Percentiles rank a stretch among this genome's conserved stretches.
These are phyloP conservation scores for Aureobasidium sp. DNA, from an alignment of 2,329 filamentous ascomycete genomes.

Conservation along the genomic window DNA sequence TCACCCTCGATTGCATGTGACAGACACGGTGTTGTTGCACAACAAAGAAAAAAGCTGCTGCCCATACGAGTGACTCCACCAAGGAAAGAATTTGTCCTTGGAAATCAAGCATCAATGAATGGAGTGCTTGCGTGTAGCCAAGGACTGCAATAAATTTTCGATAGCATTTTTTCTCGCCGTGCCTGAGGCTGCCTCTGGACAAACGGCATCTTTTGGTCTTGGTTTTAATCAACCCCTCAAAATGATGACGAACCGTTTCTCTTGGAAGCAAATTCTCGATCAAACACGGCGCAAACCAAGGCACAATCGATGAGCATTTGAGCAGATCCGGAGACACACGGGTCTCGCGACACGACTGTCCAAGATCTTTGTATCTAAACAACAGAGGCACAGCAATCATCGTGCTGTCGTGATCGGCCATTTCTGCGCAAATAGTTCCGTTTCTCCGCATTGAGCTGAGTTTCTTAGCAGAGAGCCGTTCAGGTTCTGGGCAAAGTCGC, in stretches of 20 bases:
- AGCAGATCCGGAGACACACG: not conserved
- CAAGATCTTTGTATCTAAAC: not conserved
- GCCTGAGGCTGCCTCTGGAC: slow-evolving; percentile 1
- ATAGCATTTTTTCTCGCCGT: not conserved
- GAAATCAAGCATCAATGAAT: not conserved
- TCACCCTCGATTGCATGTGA: not conserved
- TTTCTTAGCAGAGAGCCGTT: not conserved
- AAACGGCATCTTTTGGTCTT: not conserved
- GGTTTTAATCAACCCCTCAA: slow-evolving; percentile 6
- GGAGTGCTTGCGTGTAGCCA: slow-evolving; percentile 8
- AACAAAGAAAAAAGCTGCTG: not conserved
- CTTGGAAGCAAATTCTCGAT: slow-evolving; percentile 1
- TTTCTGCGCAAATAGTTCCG: too few species aligned
- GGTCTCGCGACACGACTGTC: not conserved
- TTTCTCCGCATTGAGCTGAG: not conserved
- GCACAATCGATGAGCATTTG: not conserved
- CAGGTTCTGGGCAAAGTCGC: not conserved
- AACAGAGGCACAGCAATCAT: not conserved
- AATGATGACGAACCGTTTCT: slow-evolving; percentile 9
- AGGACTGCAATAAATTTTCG: not conserved
- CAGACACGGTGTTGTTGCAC: not conserved
- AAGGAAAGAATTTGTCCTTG: not conserved
- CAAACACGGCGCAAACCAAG: not conserved
- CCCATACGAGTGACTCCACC: not conserved
- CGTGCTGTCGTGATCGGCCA: not conserved